Base-by-base conservation (phyloP, 2,329 filamentous ascomycete species). In the Ophiostoma pallidulum region DNA sequence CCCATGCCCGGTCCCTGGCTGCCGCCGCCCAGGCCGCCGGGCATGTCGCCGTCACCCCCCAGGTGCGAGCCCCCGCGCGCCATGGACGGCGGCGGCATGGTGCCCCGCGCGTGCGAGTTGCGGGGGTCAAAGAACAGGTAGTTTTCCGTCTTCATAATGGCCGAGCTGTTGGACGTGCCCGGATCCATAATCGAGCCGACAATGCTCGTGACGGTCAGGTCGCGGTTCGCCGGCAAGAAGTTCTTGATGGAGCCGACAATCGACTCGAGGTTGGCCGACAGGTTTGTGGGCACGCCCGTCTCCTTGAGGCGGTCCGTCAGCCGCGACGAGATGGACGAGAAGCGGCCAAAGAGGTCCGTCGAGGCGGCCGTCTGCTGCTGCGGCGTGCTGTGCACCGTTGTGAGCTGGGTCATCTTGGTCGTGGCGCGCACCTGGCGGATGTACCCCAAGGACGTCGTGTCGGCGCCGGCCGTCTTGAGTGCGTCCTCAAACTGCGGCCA, bases 151-250 rank as follows among this genome's bases (percentile, higher is more conserved):
- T 95, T 97, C 51, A 88, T 85, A 55, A 98, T 92, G 22, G 92
- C 92, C 22, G 85, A 91, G 6, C 87, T 91, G 4, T 87, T 88
- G 3, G 92, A 91, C 10, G 88, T 80, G 39, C 87, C 77, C 0
- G 92, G 92, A 60, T 98, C 92, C 91, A 98, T 98, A 59, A 98
- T 83, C 1, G 88, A 94, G 65, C 98, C 92, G 35, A 92, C 91
- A 61, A 98, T 96, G 67, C 97, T 97, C 48, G 94, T 98, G 45
- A 98, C 78, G 0, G 92, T 97, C 9, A 97, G 77, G 61, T 98
- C 94, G 58, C 90, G 88, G 68, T 98, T 94, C 13, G 81, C 87
- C 0, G 94, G 92, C n/a, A 98, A 71, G 67, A 98, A 94, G 66
- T 95, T 97, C 69, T 97, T 98, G 60, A 98, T 91, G 37, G 91